Conservation (phyloP, 352 stramenopile genomes). For the Pythium biforme region DNA sequence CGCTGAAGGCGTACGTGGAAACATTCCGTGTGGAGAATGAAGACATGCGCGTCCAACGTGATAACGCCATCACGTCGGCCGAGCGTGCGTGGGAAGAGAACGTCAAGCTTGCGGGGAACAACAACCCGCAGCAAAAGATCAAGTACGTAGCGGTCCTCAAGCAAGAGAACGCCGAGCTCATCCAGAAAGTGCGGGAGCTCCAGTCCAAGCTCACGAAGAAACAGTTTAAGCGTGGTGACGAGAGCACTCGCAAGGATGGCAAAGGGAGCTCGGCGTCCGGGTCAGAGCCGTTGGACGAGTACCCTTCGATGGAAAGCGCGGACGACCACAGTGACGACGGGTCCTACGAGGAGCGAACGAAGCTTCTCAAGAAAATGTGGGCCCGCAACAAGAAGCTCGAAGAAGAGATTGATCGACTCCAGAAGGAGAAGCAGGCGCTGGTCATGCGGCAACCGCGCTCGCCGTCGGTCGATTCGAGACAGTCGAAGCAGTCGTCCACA, state of each 20-base stretch:
- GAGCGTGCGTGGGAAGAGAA: slow-evolving; percentile 61
- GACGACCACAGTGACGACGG: slow-evolving; percentile 26
- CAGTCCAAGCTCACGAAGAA: slow-evolving; percentile 42
- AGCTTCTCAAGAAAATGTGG: slow-evolving; percentile 54
- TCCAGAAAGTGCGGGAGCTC: slow-evolving; percentile 53
- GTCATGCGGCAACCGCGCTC: slow-evolving; percentile 18
- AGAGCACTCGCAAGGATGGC: slow-evolving; percentile 8
- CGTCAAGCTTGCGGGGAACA: slow-evolving; percentile 50
- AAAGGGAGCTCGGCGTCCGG: slow-evolving; percentile 19
- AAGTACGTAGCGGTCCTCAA: slow-evolving; percentile 74
- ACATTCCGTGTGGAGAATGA: slow-evolving; percentile 52
- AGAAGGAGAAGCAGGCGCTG: slow-evolving; percentile 32
- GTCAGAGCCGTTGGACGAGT: slow-evolving; percentile 24
- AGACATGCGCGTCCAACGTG: slow-evolving; percentile 47
- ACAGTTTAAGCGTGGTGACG: slow-evolving; percentile 15
- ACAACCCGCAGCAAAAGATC: slow-evolving; percentile 71
- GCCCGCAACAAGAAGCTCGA: slow-evolving; percentile 46
- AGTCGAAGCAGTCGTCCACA: slow-evolving; percentile 9
- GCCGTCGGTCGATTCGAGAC: slow-evolving; percentile 9
- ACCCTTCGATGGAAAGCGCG: slow-evolving; percentile 24
- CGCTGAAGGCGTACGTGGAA: slow-evolving; percentile 60
- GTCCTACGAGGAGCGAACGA: slow-evolving; percentile 34
- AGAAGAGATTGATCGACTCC: slow-evolving; percentile 47
- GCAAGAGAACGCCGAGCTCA: slow-evolving; percentile 54
- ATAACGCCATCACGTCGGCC: slow-evolving; percentile 54